Evolutionary conservation across 2,329 filamentous ascomycete genomes (phyloP), one percentile per base, ranked within the genome.

Genomic region (Zymoseptoria passerinii): DNA sequence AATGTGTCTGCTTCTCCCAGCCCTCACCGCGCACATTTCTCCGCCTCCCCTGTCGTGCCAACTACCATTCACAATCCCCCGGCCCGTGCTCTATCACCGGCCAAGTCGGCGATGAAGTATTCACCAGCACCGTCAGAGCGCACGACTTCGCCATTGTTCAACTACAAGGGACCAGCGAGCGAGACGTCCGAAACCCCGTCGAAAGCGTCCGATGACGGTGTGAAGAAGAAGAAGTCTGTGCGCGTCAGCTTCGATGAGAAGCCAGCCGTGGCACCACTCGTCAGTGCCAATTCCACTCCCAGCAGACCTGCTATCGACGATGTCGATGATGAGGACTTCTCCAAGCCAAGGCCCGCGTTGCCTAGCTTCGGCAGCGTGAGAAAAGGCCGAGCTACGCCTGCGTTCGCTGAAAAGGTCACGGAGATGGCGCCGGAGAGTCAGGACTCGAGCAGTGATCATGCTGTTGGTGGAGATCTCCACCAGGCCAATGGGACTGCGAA

Each of bases 181-280:
- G 82, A 84, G 60, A 72, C 78, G 1, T 85, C 83, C 1, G 83
- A 85, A 61, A 80, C 74, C 0, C 77, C 77, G 3, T 85, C 82
- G 5, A 50, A 71, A 49, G 61, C 65, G 7, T 73, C 71, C 2
- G 63, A 72, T 27, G 69, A 73, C 20, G 73, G 70, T 29, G 67
- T 66, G 23, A 74, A 74, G 60, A 81, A 82, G 59, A 90, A 84
- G 73, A 90, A 87, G 72, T 81, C 79, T 48, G 82, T 82, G 1
- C 80, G 88, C 23, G 88, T 92, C 52, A 96, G 90, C 74, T 96
- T 91, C 68, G 86, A 90, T 62, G 87, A 90, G 28, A 64, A 68
- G 40, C 63, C 68, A 6, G 80, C 81, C n/a, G 58, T 62, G 5
- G 23, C 61, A 2, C 57, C 56, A 8, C 53, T 56, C 23, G 57